Percentiles rank a stretch among this genome's conserved stretches.
These are phyloP conservation scores for Alternaria metachromatica DNA, from an alignment of 2,329 filamentous ascomycete genomes.

Conservation along the genomic window DNA sequence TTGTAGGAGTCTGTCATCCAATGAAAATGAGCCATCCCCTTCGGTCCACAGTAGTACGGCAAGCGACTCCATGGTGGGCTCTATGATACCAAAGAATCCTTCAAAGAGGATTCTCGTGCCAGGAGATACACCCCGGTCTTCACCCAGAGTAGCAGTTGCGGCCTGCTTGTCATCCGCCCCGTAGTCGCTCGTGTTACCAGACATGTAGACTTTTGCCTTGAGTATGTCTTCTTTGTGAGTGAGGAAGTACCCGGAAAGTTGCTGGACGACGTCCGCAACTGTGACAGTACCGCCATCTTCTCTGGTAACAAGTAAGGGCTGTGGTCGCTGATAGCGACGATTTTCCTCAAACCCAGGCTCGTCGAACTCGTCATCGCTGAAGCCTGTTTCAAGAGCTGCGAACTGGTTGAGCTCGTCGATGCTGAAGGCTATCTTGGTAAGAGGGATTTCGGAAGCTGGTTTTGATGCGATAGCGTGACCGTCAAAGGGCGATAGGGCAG, in stretches of 20 bases:
- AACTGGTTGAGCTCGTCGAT: neutral
- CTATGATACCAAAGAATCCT: neutral
- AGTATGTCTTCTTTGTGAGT: neutral
- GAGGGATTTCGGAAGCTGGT: neutral
- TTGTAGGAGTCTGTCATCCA: neutral
- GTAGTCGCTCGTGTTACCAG: neutral
- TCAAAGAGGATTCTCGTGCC: neutral
- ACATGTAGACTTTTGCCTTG: neutral
- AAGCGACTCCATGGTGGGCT: neutral
- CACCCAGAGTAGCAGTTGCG: neutral
- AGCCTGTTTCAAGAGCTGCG: neutral
- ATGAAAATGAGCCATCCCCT: neutral
- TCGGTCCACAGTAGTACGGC: neutral
- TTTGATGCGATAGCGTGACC: neutral
- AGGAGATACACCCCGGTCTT: neutral
- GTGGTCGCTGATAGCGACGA: neutral
- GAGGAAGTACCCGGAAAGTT: neutral
- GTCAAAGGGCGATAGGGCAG: neutral
- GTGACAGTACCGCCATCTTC: neutral
- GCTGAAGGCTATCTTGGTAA: neutral
- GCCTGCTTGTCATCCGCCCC: neutral
- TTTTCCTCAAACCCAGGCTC: neutral
- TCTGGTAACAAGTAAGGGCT: neutral
- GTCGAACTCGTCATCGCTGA: neutral
- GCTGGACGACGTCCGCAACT: neutral